Conservation (phyloP, 495 filamentous ascomycete genomes). For the Oidiodendron maius region DNA sequence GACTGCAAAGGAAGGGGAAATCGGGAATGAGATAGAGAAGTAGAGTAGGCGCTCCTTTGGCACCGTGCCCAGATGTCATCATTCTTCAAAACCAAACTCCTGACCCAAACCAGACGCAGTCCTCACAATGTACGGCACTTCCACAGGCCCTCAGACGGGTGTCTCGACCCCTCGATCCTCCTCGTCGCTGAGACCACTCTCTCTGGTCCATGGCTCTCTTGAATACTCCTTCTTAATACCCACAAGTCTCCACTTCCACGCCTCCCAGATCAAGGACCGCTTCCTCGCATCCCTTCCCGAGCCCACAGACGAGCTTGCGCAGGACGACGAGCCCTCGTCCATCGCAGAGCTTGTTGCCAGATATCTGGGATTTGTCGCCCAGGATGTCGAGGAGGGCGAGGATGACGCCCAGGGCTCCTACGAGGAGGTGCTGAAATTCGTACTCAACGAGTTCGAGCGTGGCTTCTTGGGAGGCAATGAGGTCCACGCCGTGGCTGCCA, state of each 20-base stretch:
- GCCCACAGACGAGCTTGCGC: constrained; percentile 92
- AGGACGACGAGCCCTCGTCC: constrained; percentile 96
- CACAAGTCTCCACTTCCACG: constrained; percentile 90
- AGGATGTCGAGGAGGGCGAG: constrained; percentile 84
- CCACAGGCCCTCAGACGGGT: constrained; percentile 82
- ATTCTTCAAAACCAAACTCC: neutral
- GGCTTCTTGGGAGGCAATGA: constrained; percentile 94
- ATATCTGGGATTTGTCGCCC: constrained; percentile 82
- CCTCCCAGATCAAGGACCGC: constrained; percentile 80
- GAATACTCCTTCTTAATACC: constrained; percentile 93
- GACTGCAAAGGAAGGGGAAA: too few relatives aligned
- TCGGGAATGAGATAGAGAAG: too few relatives aligned
- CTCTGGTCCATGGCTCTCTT: constrained; percentile 85
- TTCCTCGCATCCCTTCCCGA: constrained; percentile 79
- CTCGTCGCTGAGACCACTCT: constrained; percentile 82
- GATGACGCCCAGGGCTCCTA: constrained; percentile 80
- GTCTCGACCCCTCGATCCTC: constrained; percentile 88
- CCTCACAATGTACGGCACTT: constrained; percentile 77
- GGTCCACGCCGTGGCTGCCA: constrained; percentile 81
- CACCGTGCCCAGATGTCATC: neutral
- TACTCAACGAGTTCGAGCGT: constrained; percentile 91
- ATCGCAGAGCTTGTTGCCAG: constrained; percentile 83
- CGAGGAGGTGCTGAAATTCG: constrained; percentile 79
- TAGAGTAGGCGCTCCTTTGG: neutral
- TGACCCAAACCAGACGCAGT: too few relatives aligned